A percentile compares a stretch with the other conserved stretches of the same genome.
phyloP scores from a whole-genome alignment of 2,329 filamentous ascomycete genomes.

The Monosporascus sp. region DNA sequence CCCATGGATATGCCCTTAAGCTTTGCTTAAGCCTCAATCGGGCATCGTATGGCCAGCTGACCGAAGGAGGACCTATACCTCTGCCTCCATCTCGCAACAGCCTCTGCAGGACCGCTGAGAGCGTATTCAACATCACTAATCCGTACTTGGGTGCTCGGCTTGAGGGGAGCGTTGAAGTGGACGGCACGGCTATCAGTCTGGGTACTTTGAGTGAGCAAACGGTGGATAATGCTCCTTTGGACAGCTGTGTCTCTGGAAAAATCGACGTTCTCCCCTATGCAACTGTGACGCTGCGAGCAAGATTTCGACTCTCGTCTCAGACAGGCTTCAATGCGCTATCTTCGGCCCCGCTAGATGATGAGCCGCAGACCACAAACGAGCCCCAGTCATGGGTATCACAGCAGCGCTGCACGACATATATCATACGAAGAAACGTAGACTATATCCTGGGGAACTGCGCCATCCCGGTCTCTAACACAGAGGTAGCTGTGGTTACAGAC shows the following conservation, averaged over 20 bases:
- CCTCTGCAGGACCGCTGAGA: neutral
- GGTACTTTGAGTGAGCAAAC: neutral
- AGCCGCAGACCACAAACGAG: neutral
- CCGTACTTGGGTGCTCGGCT: constrained; percentile 1
- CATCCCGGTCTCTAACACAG: constrained; percentile 1
- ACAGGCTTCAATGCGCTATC: too few relatives aligned
- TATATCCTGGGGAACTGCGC: constrained; percentile 14
- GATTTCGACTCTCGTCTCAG: neutral
- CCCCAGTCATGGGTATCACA: neutral
- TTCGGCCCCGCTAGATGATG: too few relatives aligned
- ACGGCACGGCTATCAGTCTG: neutral
- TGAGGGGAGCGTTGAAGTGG: neutral
- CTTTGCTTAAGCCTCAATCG: constrained; percentile 11
- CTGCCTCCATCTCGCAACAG: constrained; percentile 9
- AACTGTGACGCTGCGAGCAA: neutral
- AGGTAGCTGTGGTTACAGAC: constrained; percentile 10
- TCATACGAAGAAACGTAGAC: constrained; percentile 13
- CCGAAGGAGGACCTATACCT: constrained; percentile 10
- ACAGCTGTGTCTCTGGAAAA: neutral
- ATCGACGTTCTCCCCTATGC: neutral
- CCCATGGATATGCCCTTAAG: constrained; percentile 1
- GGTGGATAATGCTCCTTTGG: neutral
- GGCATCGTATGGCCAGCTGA: constrained; percentile 17
- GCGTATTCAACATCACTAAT: constrained; percentile 4
- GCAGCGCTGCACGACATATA: constrained; percentile 2